Conservation (phyloP, 495 filamentous ascomycete genomes). For the Hyaloscypha finlandica region DNA sequence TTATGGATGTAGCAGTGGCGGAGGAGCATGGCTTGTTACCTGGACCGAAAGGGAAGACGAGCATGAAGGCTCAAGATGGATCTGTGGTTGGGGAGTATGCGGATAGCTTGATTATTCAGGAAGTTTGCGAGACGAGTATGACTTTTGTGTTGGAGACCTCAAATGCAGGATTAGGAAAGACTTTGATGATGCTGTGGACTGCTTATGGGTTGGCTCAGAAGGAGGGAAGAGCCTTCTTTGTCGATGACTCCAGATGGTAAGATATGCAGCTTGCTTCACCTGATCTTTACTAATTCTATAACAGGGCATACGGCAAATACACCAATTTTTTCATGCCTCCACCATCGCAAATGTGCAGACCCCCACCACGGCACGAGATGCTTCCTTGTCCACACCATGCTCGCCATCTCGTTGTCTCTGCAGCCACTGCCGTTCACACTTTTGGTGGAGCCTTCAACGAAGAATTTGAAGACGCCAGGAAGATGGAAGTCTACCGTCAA, state of each 20-base stretch:
- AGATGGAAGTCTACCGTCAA: slow-evolving; percentile 50
- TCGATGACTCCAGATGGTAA: slow-evolving; percentile 74
- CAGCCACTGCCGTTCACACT: slow-evolving; percentile 55
- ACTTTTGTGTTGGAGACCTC: slow-evolving; percentile 69
- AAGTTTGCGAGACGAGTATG: slow-evolving; percentile 63
- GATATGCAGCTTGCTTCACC: neutral
- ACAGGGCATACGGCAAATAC: slow-evolving; percentile 68
- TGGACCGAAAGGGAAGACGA: slow-evolving; percentile 27
- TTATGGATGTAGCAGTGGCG: slow-evolving; percentile 67
- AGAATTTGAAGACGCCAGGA: slow-evolving; percentile 47
- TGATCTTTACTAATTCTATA: slow-evolving; percentile 5
- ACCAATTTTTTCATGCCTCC: slow-evolving; percentile 64
- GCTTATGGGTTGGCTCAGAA: slow-evolving; percentile 72
- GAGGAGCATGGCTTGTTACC: slow-evolving; percentile 58
- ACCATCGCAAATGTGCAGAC: slow-evolving; percentile 54
- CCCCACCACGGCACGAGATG: slow-evolving; percentile 62
- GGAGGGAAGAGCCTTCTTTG: slow-evolving; percentile 70
- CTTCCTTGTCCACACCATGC: slow-evolving; percentile 71
- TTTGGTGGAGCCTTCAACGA: slow-evolving; percentile 60
- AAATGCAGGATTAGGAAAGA: slow-evolving; percentile 68
- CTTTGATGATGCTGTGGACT: slow-evolving; percentile 72
- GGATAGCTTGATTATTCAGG: slow-evolving; percentile 39
- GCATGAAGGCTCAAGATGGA: slow-evolving; percentile 30
- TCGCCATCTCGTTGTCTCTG: slow-evolving; percentile 66
- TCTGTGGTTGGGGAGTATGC: slow-evolving; percentile 40